Evolutionary conservation across 2,329 filamentous ascomycete species (phyloP), one percentile per base, ranked within the genome.

Genomic region (Madurella mycetomatis): DNA sequence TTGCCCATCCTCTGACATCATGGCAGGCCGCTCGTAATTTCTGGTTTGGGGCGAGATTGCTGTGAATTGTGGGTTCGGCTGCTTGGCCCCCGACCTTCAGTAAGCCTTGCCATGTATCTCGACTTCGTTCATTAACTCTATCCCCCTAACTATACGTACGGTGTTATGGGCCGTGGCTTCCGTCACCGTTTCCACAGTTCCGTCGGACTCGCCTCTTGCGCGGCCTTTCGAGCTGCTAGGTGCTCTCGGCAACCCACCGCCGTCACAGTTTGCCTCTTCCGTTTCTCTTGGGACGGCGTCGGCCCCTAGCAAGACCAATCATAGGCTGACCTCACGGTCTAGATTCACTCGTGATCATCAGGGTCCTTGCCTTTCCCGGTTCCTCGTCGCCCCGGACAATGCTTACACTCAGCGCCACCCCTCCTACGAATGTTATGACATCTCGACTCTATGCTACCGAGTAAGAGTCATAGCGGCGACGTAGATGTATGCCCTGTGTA

Each of bases 1-100:
- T 51, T 41, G 31, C 43, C 41, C 53, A 56, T 53, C 61, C 60
- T 61, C 55, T 64, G 62, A 64, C 62, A 63, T 63, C 60, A 64
- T 63, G 60, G 44, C 44, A 49, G 54, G 43, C 31, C 43, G 56
- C 51, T 34, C 47, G 55, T 47, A 50, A 43, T 47, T 53, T 47
- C 49, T n/a, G 41, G n/a, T 18, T 32, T 18, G 18, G 42, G 41
- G 47, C 42, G 25, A 25, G 25, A 25, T 7, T 25, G 25, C 25
- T 13, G 44, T 44, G n/a, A 39, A 44, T 45, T 47, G 31, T 45
- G 30, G 41, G 42, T 12, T 17, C 45, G 43, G 43, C 25, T 44
- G 15, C 47, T 49, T 54, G 32, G 39, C 15, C 16, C 40, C 18
- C n/a, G 40, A 41, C 16, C 40, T 4, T 16, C 16, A 15, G 40